These are phyloP conservation scores for Talaromyces liani DNA, from an alignment of 495 filamentous ascomycete species.

Conservation along the genomic window DNA sequence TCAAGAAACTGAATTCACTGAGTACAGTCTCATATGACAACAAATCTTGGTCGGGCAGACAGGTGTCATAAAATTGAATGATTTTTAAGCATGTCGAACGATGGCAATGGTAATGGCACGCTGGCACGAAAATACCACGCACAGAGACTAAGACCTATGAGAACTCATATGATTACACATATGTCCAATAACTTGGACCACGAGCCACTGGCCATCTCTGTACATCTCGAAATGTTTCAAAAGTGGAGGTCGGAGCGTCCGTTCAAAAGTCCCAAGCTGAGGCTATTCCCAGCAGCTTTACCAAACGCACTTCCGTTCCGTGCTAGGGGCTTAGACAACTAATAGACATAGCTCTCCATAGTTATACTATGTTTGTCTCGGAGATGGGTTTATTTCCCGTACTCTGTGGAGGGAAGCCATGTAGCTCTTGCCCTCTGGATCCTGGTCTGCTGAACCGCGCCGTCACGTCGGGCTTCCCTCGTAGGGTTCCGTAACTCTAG, in stretches of 20 bases:
- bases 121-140: background rate
- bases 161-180: too few relatives aligned
- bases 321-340: background rate
- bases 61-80: background rate
- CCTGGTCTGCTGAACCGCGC: slow-evolving; percentile 10
- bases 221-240: too few relatives aligned
- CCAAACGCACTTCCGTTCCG: background rate
- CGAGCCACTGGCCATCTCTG: too few relatives aligned
- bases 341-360: background rate
- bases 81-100: background rate
- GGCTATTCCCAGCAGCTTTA: background rate
- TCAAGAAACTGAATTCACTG: too few relatives aligned
- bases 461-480: background rate
- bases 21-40: too few relatives aligned
- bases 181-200: too few relatives aligned
- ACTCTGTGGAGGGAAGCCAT: too few relatives aligned
- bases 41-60: too few relatives aligned
- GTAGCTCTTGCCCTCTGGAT: background rate
- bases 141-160: background rate
- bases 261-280: background rate
- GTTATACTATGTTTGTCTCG: slow-evolving; percentile 4
- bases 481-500: background rate
- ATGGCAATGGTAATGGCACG: background rate
- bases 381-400: too few relatives aligned
- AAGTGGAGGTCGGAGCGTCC: too few relatives aligned